These are phyloP conservation scores for Inga oerstediana DNA, from an alignment of 306 rosid genomes.

Conservation along the genomic window DNA sequence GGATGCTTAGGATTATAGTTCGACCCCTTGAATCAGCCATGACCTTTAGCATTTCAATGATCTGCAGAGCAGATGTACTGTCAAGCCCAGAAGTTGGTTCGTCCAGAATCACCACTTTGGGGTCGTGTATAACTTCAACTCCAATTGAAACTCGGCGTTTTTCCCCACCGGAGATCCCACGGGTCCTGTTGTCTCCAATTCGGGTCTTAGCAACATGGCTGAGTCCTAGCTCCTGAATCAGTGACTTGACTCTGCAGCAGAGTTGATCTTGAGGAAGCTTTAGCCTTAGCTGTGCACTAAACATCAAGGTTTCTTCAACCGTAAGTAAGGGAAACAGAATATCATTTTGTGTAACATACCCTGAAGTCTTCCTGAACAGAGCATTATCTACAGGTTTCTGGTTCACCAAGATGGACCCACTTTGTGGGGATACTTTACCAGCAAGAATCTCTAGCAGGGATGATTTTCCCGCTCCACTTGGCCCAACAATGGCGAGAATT, in stretches of 20 bases:
- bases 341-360: constrained; percentile 86
- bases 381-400: constrained; percentile 51
- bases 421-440: constrained; percentile 58
- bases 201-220: constrained; percentile 56
- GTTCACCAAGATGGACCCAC: constrained; percentile 66
- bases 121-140: constrained; percentile 80
- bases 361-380: constrained; percentile 64
- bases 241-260: constrained; percentile 51
- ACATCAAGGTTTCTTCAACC: constrained; percentile 85
- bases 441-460: constrained; percentile 78
- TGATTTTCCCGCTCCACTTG: constrained; percentile 94
- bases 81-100: constrained; percentile 90
- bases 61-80: constrained; percentile 72
- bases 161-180: constrained; percentile 82
- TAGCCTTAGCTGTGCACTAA: constrained; percentile 65
- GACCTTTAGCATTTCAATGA: constrained; percentile 66
- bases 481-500: constrained; percentile 85
- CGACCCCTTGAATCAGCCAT: constrained; percentile 69
- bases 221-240: constrained; percentile 70
- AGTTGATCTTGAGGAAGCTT: constrained; percentile 49
- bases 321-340: constrained; percentile 79
- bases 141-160: constrained; percentile 76
- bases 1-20: constrained; percentile 70
- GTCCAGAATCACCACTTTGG: constrained; percentile 67
- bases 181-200: constrained; percentile 65